Evolutionary conservation across 2,329 filamentous ascomycete genomes (phyloP).

Genomic region (Talaromyces sp.): DNA sequence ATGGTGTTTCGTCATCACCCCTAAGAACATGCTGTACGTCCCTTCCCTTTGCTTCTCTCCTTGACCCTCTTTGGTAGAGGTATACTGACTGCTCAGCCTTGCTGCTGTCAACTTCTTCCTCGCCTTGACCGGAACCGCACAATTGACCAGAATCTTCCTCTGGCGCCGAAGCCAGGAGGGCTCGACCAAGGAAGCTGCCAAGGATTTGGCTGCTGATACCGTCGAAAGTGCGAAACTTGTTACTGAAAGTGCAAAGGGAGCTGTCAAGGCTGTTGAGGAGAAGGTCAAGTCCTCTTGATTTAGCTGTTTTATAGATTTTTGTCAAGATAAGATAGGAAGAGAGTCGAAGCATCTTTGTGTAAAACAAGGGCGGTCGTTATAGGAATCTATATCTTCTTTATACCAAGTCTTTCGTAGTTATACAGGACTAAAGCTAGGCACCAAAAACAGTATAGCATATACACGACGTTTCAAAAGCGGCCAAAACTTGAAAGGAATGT

Average conservation of each 20-base stretch:
- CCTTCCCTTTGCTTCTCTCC: not conserved
- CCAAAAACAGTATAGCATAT: not conserved
- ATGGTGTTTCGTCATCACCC: constrained; percentile 97
- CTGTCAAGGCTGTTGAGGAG: constrained; percentile 12
- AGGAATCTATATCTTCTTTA: not conserved
- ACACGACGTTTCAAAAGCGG: not conserved
- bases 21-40: constrained; percentile 76
- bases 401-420: not conserved
- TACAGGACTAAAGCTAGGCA: not conserved
- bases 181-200: constrained; percentile 36
- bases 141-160: constrained; percentile 71
- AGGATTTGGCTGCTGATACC: constrained; percentile 30
- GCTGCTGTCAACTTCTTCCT: constrained; percentile 99
- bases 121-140: constrained; percentile 77
- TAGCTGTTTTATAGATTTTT: not conserved
- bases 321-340: not conserved
- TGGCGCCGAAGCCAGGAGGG: constrained; percentile 59
- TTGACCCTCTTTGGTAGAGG: not conserved
- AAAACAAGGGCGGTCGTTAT: not conserved
- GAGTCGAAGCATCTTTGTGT: not conserved
- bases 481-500: not conserved
- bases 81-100: constrained; percentile 52
- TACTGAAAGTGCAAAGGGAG: constrained; percentile 1
- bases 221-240: constrained; percentile 10
- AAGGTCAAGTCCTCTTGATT: constrained; percentile 15